These are phyloP conservation scores for Wickerhamiella allomyrinae DNA, from an alignment of 805 yeast species.

Conservation along the genomic window DNA sequence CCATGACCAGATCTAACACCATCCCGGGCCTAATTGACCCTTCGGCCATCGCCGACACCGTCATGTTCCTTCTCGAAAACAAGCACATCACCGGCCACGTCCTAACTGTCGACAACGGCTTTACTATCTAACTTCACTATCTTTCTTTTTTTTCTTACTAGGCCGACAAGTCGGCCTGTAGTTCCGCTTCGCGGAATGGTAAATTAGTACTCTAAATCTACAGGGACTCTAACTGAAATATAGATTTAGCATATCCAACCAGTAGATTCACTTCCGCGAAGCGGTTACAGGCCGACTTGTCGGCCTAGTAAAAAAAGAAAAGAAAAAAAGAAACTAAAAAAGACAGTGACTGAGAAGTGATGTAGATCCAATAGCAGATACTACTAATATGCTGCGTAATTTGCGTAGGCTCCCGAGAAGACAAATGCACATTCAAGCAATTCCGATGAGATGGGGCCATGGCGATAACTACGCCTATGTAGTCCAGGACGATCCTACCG, in stretches of 20 bases:
- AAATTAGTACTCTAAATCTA: not conserved
- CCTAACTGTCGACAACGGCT: slow-evolving; percentile 14
- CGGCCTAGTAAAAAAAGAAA: no score
- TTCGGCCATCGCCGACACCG: slow-evolving; percentile 14
- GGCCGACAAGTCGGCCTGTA: not conserved
- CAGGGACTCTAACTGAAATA: not conserved
- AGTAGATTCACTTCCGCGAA: no score
- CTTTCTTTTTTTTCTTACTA: not conserved
- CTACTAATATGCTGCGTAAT: not conserved
- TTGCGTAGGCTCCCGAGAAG: not conserved
- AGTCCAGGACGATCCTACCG: slow-evolving; percentile 50
- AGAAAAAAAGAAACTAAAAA: no score
- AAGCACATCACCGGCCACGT: slow-evolving; percentile 13
- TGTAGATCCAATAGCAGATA: not conserved
- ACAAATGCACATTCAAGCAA: slow-evolving; percentile 62
- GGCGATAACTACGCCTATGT: slow-evolving; percentile 88
- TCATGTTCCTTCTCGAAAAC: slow-evolving; percentile 9
- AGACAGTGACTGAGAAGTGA: no score
- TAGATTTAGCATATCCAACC: not conserved
- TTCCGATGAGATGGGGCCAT: slow-evolving; percentile 90
- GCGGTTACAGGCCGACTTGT: no score
- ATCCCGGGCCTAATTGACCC: slow-evolving; percentile 11
- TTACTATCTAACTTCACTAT: not conserved
- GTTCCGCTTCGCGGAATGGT: no score
- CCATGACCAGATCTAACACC: slow-evolving; percentile 5